Evolutionary conservation across 805 yeast genomes (phyloP), one percentile per base, ranked within the genome.

Genomic region (Ascoidea tarda): DNA sequence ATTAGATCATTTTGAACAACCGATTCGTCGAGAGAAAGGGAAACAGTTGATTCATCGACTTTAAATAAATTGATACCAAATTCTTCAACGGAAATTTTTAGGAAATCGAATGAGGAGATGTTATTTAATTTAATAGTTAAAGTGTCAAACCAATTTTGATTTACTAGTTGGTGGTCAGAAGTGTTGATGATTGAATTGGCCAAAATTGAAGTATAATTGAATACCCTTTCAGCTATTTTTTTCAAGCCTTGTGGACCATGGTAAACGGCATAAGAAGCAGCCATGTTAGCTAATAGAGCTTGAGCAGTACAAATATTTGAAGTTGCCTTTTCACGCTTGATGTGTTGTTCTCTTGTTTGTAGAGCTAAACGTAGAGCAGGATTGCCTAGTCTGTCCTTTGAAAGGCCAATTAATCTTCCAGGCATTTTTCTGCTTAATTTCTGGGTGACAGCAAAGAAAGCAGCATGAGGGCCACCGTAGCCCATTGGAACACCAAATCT

Each of bases 391-490:
- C 98, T 77, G 66, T 91, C 99, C 65, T 87, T 87, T 46, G 96
- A 82, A 46, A 87, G 81, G 63, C 99, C 99, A 52, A 93, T 90
- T 53, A 93, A 78, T 71, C 99, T 79, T 48, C 99, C 99, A 1
- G 99, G 99, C 66, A 93, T 88, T 68, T 90, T 93, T 65, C 99
- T 80, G 64, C 87, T 87, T 60, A 84, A 75, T 53, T 80, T 76
- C 55, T 81, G 79, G n/a, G 79, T 75, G 46, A 91, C 95, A 6
- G 98, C 87, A 61, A 93, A 90, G 70, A 87, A 93, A 0, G 96
- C 99, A 49, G 99, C 98, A 67, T 93, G 99, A 4, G 99, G 99
- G 21, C 99, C 99, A 63, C 99, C 99, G 65, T 81, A 93, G 5
- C 98, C 99, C 72, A 91, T 78, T 52, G 99, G 98, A 46, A 91